Base-by-base conservation (phyloP, 2,329 filamentous ascomycete species). In the Aspergillus neotritici region DNA sequence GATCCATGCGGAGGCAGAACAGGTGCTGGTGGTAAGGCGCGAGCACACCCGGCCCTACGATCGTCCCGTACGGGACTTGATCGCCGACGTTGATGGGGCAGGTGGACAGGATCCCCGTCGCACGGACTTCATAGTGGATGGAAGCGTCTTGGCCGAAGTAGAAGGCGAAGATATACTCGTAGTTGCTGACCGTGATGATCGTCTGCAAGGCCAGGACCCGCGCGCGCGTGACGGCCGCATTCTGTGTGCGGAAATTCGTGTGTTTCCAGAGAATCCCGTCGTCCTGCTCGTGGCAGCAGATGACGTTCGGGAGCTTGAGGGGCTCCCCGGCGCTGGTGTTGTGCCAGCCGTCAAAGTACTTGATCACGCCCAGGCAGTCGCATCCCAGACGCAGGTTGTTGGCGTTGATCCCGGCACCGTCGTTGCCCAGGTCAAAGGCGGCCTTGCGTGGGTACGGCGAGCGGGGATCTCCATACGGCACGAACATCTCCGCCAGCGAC, bases 21-120 rank as follows among this genome's bases (percentile, higher is more conserved):
- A 72, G 48, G 42, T 72, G 68, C 44, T 72, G 70, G 43, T 72
- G 69, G 41, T 68, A 65, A 0, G 66, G 65, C 0, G 70, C 70
- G 34, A 71, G 49, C 1, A 72, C 67, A 1, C 69, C 70, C 0
- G 65, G 64, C 2, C 62, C 65, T 11, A 71, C 69, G 4, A 60
- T 50, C 1, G 67, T 70, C 6, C 68, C 68, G 15, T 58, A 71
- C 4, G 62, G 56, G 5, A 65, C 61, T 21, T 55, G 48, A 13
- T 63, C 62, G 2, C 52, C 60, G 3, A 58, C 49, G 14, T 61
- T 55, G 30, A 70, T 70, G 28, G 40, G 48, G 2, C 29, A 30
- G 0, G 66, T 71, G 1, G 65, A 69, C 5, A 72, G 45, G 21
- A 73, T 72, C 0, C 80, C 71, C 0, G 69, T 72, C 0, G 69